Base-by-base conservation (phyloP, 139 green algal genomes). In the Chara braunii region DNA sequence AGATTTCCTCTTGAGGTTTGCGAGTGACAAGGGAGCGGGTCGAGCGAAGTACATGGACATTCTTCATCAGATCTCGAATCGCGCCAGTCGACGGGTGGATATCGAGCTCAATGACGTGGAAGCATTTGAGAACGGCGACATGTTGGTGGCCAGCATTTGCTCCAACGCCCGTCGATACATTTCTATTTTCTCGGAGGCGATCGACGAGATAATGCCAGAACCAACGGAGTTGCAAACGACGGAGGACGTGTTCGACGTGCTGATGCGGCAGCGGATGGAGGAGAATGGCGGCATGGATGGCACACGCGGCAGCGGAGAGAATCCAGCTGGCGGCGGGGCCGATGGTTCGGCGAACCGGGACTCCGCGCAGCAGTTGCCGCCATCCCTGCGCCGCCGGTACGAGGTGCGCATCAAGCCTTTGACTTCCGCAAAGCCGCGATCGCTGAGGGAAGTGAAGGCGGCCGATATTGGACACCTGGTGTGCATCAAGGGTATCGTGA, bases 401-500 rank as follows among this genome's bases (percentile, higher is more conserved):
- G 86, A 96, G 62, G 80, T 96, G 7, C 81, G 88, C 45, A 65
- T 97, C 31, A 68, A 32, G 23, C 77, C 86, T 0, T 59, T 63
- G 18, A 64, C 45, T 7, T 56, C 72, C 18, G 48, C 18, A 40
- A 42, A 53, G 6, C 22, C 81, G 8, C 76, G 76, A 9, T 29
- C 69, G 23, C 51, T 98, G 64, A 78, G 92, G 2, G 60, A 75
- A 0, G 81, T 98, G 12, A 71, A 51, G 5, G 80, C 92, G 29
- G 37, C 64, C 43, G 70, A 90, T 56, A 85, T 98, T 33, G 92
- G 92, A n/a, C 67, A 78, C 7, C 83, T 98, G 18, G 90, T 96
- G 7, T 82, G 69, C 0, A 78, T 97, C 31, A 81, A 90, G 79
- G 92, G 92, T 31, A 88, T 97, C 1, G 81, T 96, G 11, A 95